Conservation (phyloP, 148 eudicot genomes). For the Rhododendron vialii region DNA sequence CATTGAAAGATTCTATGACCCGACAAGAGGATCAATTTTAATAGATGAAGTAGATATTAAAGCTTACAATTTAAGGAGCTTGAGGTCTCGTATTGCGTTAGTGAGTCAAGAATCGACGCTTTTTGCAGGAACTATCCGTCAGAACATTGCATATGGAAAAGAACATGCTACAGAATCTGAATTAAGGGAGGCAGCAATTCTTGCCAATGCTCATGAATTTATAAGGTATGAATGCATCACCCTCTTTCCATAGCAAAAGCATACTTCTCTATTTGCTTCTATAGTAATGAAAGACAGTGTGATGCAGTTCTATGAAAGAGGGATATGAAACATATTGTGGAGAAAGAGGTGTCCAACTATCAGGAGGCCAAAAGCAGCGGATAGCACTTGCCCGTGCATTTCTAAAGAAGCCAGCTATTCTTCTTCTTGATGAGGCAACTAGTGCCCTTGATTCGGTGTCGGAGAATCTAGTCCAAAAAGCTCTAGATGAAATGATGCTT, state of each 20-base stretch:
- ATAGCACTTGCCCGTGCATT: slow-evolving; percentile 41
- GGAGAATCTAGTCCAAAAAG: slow-evolving; percentile 38
- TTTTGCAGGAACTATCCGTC: slow-evolving; percentile 36
- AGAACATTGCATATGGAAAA: slow-evolving; percentile 38
- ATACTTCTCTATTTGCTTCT: not conserved
- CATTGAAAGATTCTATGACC: slow-evolving; percentile 30
- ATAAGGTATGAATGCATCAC: slow-evolving; percentile 21
- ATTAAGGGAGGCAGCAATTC: slow-evolving; percentile 31
- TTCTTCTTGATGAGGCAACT: slow-evolving; percentile 46
- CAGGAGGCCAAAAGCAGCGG: slow-evolving; percentile 47
- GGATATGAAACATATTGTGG: slow-evolving; percentile 41
- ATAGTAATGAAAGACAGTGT: not conserved
- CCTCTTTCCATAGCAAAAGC: not conserved
- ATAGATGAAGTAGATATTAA: slow-evolving; percentile 31
- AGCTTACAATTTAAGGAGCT: slow-evolving; percentile 25
- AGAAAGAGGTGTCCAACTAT: slow-evolving; percentile 39
- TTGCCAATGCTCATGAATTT: slow-evolving; percentile 39
- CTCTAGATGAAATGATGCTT: slow-evolving; percentile 35
- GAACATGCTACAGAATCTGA: slow-evolving; percentile 33
- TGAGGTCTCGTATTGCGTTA: slow-evolving; percentile 31
- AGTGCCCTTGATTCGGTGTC: slow-evolving; percentile 34
- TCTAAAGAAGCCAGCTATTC: slow-evolving; percentile 33
- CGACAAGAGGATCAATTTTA: slow-evolving; percentile 16
- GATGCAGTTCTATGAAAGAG: slow-evolving; percentile 29
- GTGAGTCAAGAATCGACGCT: slow-evolving; percentile 48